Percentiles rank a stretch among this genome's conserved stretches.
Evolutionary conservation across 306 rosid genomes (phyloP).

Genomic region (Ormosia emarginata): DNA sequence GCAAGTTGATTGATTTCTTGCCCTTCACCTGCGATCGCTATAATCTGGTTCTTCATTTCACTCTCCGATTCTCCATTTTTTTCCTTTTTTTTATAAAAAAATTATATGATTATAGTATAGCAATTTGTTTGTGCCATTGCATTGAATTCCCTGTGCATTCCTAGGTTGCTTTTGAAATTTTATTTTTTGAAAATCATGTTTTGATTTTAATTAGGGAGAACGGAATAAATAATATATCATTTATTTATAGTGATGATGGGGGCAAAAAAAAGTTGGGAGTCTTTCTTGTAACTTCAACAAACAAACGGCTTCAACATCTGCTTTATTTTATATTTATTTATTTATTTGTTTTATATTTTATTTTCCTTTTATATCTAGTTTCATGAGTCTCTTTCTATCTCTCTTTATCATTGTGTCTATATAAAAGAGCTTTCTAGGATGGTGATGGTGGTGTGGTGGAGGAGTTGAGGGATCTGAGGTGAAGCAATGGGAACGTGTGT

Average conservation of each 20-base stretch:
- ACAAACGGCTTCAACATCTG: slow-evolving; percentile 10
- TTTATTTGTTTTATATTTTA: neutral
- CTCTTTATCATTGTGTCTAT: slow-evolving; percentile 4
- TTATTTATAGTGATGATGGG: no score
- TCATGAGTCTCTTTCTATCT: slow-evolving; percentile 14
- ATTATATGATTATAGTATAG: neutral
- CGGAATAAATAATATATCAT: no score
- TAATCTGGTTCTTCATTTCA: slow-evolving; percentile 44
- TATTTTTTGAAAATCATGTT: no score
- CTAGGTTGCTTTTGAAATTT: no score
- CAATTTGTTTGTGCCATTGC: neutral
- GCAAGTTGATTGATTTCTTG: slow-evolving; percentile 81
- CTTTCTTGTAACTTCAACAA: slow-evolving; percentile 17
- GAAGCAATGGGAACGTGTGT: no score
- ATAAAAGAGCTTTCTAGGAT: no score
- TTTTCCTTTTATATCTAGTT: neutral
- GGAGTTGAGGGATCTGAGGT: no score
- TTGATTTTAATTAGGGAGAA: neutral
- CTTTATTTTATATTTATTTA: neutral
- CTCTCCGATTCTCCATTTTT: neutral
- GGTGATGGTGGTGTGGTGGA: no score
- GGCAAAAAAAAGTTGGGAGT: slow-evolving; percentile 2
- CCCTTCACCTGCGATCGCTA: slow-evolving; percentile 96
- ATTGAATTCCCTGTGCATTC: no score
- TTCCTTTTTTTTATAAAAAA: no score